Base-by-base conservation (phyloP, 805 yeast species). In the Kodamaea laetipori region DNA sequence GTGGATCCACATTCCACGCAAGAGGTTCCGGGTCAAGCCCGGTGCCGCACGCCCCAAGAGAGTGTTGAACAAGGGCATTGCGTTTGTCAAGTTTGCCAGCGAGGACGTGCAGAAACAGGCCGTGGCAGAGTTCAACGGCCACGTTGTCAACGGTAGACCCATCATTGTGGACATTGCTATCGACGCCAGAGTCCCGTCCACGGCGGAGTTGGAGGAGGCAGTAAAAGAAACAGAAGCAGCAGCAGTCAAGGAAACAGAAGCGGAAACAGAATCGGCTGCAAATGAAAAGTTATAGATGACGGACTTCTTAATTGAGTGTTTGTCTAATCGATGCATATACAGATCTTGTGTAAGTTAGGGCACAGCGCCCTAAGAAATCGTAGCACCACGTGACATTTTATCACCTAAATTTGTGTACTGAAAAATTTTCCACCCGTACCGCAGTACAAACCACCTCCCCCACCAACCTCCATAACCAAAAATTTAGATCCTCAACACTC, bases 101-200 rank as follows among this genome's bases (percentile, higher is more conserved):
- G 79, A 81, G 51, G 85, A 77, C 39, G 73, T 74, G 35, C 95
- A 88, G 56, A 66, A 76, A 56, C 68, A 72, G 59, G 96, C 95
- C n/a, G 78, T 87, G 47, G 80, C 73, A 27, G 78, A 80, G 56
- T 81, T 82, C 63, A 76, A 84, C 50, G 95, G 89, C 41, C 74
- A 73, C 56, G 76, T 73, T 41, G 67, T 84, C 53, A 78, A 79
- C 48, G 96, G 85, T 39, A 78, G 86, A 61, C 73, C 71, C 39
- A 67, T 90, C 46, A 67, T 76, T 36, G 88, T 85, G 46, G 84
- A 82, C 51, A 76, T 83, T 53, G 96, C 96, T 15, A 76, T 86
- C 49, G 87, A 83, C 55, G 70, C 82, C 8, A 69, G 74, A 50
- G 50, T 30, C 19, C 34, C 34, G 19, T 30, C 34, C 7, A 15